These are phyloP conservation scores for Saprolegnia parasitica DNA, from an alignment of 352 stramenopile genomes.

Conservation along the genomic window DNA sequence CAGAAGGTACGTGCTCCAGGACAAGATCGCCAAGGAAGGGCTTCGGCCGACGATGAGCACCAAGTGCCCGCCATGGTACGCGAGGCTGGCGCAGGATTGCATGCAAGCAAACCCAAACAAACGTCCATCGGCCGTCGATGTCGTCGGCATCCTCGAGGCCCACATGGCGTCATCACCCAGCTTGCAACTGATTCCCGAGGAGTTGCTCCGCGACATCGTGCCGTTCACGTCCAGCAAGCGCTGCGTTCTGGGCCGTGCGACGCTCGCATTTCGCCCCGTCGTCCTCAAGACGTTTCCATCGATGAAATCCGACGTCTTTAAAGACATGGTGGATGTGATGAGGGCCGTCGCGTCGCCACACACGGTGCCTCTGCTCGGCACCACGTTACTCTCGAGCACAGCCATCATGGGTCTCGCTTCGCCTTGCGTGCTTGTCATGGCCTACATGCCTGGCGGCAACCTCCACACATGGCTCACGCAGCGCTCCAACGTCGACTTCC, in stretches of 20 bases:
- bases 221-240: too few relatives aligned
- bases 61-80: not conserved
- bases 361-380: too few relatives aligned
- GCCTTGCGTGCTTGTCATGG: not conserved
- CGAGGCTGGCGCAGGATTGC: not conserved
- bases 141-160: not conserved
- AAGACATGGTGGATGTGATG: too few relatives aligned
- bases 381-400: too few relatives aligned
- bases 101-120: slow-evolving; percentile 77
- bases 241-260: too few relatives aligned
- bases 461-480: not conserved
- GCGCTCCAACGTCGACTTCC: not conserved
- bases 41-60: not conserved
- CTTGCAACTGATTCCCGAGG: not conserved
- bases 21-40: not conserved
- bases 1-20: not conserved
- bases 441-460: not conserved
- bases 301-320: too few relatives aligned
- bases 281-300: too few relatives aligned
- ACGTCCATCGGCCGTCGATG: slow-evolving; percentile 43
- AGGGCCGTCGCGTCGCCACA: too few relatives aligned
- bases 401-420: too few relatives aligned
- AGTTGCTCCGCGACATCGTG: too few relatives aligned
- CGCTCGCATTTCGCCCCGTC: too few relatives aligned
- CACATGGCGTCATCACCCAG: not conserved